These are phyloP conservation scores for Solanum piurae DNA, from an alignment of 257 asterid species.

Conservation along the genomic window DNA sequence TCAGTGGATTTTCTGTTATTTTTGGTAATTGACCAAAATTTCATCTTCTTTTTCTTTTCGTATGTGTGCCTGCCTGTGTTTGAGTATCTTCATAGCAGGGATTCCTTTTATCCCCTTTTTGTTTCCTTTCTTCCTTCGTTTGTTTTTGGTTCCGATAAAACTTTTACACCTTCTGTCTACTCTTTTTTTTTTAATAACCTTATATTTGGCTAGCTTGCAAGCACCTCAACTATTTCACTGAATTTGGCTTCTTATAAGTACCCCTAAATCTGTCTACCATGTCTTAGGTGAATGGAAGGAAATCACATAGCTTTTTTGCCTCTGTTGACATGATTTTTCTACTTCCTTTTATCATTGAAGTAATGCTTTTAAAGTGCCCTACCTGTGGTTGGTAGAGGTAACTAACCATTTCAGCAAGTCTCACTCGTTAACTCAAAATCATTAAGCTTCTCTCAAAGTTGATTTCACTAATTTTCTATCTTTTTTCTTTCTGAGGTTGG, in stretches of 20 bases:
- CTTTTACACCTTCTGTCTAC: not conserved
- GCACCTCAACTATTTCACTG: not conserved
- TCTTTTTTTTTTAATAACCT: not conserved
- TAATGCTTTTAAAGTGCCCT: not conserved
- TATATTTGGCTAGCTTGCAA: not conserved
- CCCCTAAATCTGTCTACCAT: not conserved
- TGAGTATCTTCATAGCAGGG: not conserved
- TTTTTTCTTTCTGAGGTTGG: not conserved
- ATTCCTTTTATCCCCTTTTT: not conserved
- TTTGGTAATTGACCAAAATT: not conserved
- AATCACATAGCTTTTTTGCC: not conserved
- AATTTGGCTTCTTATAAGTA: not conserved
- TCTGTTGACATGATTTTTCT: not conserved
- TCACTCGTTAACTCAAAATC: not conserved
- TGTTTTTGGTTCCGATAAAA: not conserved
- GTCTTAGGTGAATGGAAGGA: not conserved
- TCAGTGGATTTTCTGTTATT: not conserved
- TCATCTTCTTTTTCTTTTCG: not conserved
- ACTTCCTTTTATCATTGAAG: not conserved
- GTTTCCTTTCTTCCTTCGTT: not conserved
- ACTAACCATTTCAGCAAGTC: not conserved
- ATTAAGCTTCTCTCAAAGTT: not conserved
- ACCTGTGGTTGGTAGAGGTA: not conserved
- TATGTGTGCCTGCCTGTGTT: not conserved
- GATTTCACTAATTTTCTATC: not conserved